These are phyloP conservation scores for Neonectria magnoliae DNA, from an alignment of 2,329 filamentous ascomycete genomes.

Conservation along the genomic window DNA sequence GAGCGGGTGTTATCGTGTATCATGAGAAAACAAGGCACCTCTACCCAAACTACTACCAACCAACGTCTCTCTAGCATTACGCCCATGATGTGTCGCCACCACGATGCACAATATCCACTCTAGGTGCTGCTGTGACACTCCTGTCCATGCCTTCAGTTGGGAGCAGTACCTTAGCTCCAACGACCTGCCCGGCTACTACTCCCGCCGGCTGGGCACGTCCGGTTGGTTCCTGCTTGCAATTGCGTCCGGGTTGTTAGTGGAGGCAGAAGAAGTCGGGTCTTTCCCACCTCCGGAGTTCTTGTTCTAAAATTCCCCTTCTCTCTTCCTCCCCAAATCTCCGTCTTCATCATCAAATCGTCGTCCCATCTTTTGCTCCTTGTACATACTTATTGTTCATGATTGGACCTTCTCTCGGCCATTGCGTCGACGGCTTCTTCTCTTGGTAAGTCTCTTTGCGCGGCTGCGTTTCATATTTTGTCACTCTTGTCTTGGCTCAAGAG, in stretches of 20 bases:
- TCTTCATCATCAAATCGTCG: background rate
- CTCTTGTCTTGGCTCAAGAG: background rate
- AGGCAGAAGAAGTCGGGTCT: background rate
- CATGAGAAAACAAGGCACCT: slow-evolving; percentile 2
- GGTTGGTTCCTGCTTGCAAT: slow-evolving; percentile 2
- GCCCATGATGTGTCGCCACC: background rate
- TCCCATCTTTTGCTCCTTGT: slow-evolving; percentile 10
- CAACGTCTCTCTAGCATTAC: background rate
- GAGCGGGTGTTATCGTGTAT: background rate
- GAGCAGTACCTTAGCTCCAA: background rate
- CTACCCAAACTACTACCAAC: too few relatives aligned
- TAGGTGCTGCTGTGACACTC: background rate
- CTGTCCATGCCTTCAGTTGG: background rate
- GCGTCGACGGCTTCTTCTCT: background rate
- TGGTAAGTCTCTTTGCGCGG: background rate
- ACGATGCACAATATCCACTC: background rate
- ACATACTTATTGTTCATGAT: slow-evolving; percentile 2
- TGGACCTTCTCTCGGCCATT: background rate
- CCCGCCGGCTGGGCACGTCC: background rate
- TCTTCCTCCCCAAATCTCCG: background rate
- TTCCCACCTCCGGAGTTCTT: background rate
- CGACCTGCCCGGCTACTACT: background rate
- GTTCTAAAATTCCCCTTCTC: background rate
- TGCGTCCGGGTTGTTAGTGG: slow-evolving; percentile 6
- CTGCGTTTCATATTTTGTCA: background rate